Evolutionary conservation across 306 rosid species (phyloP), one percentile per base, ranked within the genome.

Genomic region (Oxytropis ochrocephala): DNA sequence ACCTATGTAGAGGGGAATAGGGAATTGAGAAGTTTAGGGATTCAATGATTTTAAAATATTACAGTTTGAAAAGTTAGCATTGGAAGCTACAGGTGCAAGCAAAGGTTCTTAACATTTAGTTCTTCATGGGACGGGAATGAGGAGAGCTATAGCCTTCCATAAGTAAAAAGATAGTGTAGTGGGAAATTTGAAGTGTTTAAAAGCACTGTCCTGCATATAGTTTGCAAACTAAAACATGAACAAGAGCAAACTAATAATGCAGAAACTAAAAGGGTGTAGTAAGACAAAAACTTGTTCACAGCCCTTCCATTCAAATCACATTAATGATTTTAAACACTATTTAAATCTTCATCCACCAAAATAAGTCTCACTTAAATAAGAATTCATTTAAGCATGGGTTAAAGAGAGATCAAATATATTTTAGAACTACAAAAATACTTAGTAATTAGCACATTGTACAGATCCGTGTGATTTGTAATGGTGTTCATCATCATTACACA

Each of bases 201-300:
- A n/a, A 62, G 60, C 36, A 30, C 42, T 52, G 70, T 59, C 46
- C 67, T 53, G 8, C 43, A 52, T 35, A 58, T 74, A 58, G 58
- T 61, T 73, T 62, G 66, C 56, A 53, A 69, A 62, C 50, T 43
- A 39, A 46, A 75, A 32, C 11, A 18, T 24, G 74, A 67, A 35
- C 12, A 49, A 29, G 18, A 49, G 17, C 63, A 59, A 41, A 57
- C 24, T 18, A 44, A 61, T 39, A 39, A 64, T 13, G 49, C 65
- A 52, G 30, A 61, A 67, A 73, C 62, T 35, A 19, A 11, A n/a
- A 52, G 19, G 72, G 46, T 16, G 17, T 13, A 53, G 63, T 55
- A 38, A 27, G 68, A 47, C 66, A 63, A 18, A 39, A 55, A 39
- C 33, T 68, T 47, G 63, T 9, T 69, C 47, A 70, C 60, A 63